A percentile compares a stretch with the other conserved stretches of the same genome.
Conservation (phyloP, 805 yeast genomes). For the Hanseniaspora vineae region DNA sequence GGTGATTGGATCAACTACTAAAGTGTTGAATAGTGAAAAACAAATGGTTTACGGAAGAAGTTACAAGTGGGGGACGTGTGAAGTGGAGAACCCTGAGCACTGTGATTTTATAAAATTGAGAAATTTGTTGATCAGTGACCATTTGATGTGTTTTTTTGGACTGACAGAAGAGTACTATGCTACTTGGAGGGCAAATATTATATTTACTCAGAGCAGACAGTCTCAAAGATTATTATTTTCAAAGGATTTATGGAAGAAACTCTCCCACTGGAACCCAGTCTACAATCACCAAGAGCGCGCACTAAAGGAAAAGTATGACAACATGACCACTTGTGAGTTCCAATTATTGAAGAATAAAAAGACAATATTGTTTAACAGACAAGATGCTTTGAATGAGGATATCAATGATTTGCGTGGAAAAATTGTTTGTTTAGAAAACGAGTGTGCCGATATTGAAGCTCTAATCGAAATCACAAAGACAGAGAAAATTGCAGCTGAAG, state of each 20-base stretch:
- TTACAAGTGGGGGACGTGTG: slow-evolving; percentile 80
- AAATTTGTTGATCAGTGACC: slow-evolving; percentile 48
- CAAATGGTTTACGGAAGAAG: slow-evolving; percentile 54
- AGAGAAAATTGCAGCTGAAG: background rate
- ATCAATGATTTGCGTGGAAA: slow-evolving; percentile 31
- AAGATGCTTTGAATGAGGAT: slow-evolving; percentile 41
- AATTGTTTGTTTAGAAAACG: slow-evolving; percentile 26
- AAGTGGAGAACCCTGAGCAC: slow-evolving; percentile 62
- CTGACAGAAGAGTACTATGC: slow-evolving; percentile 58
- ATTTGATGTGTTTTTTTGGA: slow-evolving; percentile 64
- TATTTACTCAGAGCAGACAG: too few relatives aligned
- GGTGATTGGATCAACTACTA: slow-evolving; percentile 52
- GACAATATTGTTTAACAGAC: slow-evolving; percentile 38
- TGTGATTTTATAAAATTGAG: slow-evolving; percentile 66
- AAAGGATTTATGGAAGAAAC: too few relatives aligned
- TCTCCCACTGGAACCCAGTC: too few relatives aligned
- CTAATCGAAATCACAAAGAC: background rate
- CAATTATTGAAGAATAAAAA: slow-evolving; percentile 52
- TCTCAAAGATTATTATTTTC: too few relatives aligned
- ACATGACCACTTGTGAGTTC: slow-evolving; percentile 36
- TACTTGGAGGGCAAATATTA: slow-evolving; percentile 34
- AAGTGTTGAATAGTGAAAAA: slow-evolving; percentile 31
- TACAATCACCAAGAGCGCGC: slow-evolving; percentile 7
- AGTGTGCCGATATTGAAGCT: slow-evolving; percentile 14
- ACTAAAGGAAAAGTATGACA: slow-evolving; percentile 32